Percentiles rank a stretch among this genome's conserved stretches.
Conservation (phyloP, 1,284 basidiomycete species). For the Vanrija pseudolonga region DNA sequence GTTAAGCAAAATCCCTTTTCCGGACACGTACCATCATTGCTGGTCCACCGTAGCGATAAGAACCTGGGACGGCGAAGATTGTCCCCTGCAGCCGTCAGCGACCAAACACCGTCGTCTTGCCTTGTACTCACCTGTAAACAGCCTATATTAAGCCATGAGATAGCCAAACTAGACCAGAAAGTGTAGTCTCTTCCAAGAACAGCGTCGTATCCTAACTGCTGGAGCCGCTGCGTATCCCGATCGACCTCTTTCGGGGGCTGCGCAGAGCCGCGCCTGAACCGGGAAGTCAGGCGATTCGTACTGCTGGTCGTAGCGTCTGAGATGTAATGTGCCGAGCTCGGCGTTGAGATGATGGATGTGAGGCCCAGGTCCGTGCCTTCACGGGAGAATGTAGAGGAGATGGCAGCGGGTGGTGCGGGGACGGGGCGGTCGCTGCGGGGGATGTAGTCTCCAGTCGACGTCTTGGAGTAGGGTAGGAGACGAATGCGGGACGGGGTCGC, state of each 20-base stretch:
- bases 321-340: too few species aligned
- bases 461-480: conserved; percentile 4
- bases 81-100: conserved; percentile 30
- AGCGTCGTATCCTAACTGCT: conserved; percentile 46
- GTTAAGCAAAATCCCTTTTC: neutral
- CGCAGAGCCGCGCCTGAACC: neutral
- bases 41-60: conserved; percentile 47
- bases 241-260: conserved; percentile 24
- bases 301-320: neutral
- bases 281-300: neutral
- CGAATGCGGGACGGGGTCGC: neutral
- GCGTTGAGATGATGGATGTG: neutral
- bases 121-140: conserved; percentile 33
- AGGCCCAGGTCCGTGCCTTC: neutral
- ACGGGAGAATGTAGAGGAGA: neutral
- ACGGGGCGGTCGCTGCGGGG: conserved; percentile 33
- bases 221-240: conserved; percentile 37
- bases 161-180: conserved; percentile 46
- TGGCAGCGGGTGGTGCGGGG: conserved; percentile 27
- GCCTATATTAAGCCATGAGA: conserved; percentile 44
- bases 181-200: conserved; percentile 47
- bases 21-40: conserved; percentile 36
- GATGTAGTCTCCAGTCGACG: conserved; percentile 12
- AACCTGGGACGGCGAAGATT: conserved; percentile 41
- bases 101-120: too few species aligned